A percentile compares a stretch with the other conserved stretches of the same genome.
These are phyloP conservation scores for Ganoderma resinaceum DNA, from an alignment of 1,284 basidiomycete species.

Conservation along the genomic window DNA sequence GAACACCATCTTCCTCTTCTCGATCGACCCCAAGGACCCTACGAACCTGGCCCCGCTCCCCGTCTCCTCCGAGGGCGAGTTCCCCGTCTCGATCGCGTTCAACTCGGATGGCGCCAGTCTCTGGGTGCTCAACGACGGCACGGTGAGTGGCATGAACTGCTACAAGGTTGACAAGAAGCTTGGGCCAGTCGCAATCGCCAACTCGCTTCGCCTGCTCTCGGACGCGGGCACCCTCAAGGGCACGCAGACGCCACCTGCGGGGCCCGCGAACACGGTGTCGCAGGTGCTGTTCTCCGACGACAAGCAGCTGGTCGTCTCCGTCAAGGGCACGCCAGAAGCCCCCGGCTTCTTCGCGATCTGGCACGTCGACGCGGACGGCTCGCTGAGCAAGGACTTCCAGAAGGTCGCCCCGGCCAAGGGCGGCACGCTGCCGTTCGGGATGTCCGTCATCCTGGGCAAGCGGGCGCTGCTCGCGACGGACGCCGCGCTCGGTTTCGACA, in stretches of 20 bases:
- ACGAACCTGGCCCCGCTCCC: conserved; percentile 48
- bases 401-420: conserved; percentile 44
- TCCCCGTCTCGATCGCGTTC: conserved; percentile 55
- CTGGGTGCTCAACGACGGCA: conserved; percentile 56
- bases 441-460: conserved; percentile 54
- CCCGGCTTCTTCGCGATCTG: conserved; percentile 58
- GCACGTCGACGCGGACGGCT: conserved; percentile 49
- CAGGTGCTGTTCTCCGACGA: conserved; percentile 55
- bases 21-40: conserved; percentile 50
- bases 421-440: conserved; percentile 53
- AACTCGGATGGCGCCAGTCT: conserved; percentile 47
- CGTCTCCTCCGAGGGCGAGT: conserved; percentile 52
- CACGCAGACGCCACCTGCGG: conserved; percentile 49
- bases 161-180: conserved; percentile 48
- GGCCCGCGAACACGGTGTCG: conserved; percentile 49
- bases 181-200: conserved; percentile 47
- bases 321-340: conserved; percentile 52
- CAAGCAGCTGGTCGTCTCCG: conserved; percentile 51
- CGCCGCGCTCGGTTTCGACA: conserved; percentile 52
- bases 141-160: conserved; percentile 54
- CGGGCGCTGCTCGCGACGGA: conserved; percentile 56
- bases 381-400: conserved; percentile 50
- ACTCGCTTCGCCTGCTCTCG: conserved; percentile 49
- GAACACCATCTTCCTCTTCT: conserved; percentile 54
- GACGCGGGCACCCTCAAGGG: conserved; percentile 39